A percentile compares a stretch with the other conserved stretches of the same genome.
phyloP scores from a whole-genome alignment of 139 green algal genomes.

The Chlorella sp. region DNA sequence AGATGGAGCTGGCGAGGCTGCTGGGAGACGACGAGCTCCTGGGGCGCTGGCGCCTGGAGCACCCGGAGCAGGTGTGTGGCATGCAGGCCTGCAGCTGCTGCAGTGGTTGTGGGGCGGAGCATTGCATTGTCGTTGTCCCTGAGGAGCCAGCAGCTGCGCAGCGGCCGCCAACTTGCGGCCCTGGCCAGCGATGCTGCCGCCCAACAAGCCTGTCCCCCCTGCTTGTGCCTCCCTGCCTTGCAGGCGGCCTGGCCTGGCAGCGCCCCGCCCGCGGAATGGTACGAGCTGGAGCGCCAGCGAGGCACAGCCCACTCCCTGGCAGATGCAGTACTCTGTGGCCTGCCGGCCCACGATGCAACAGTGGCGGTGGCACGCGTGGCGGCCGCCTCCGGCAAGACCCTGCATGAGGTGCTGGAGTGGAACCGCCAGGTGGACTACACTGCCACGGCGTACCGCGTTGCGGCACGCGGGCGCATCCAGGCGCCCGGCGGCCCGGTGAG shows the following conservation, averaged over 20 bases:
- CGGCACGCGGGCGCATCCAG: conserved; percentile 26
- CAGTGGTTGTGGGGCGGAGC: too few species aligned
- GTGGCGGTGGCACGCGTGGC: conserved; percentile 60
- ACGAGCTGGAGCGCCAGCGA: conserved; percentile 21
- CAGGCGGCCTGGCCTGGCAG: conserved; percentile 18
- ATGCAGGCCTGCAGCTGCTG: not conserved
- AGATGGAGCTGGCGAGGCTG: conserved; percentile 48
- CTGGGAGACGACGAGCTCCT: conserved; percentile 52
- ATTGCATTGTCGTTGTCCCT: too few species aligned
- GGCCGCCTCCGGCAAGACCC: conserved; percentile 45
- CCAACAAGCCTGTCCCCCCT: too few species aligned
- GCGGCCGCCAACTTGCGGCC: not conserved
- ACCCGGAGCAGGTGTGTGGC: conserved; percentile 16
- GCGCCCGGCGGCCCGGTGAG: not conserved
- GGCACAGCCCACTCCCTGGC: conserved; percentile 41
- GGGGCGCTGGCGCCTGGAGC: conserved; percentile 26
- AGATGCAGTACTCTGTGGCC: conserved; percentile 53
- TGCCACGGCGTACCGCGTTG: not conserved
- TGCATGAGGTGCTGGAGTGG: conserved; percentile 43
- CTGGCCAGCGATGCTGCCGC: too few species aligned
- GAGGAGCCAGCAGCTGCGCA: too few species aligned
- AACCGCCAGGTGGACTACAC: conserved; percentile 8
- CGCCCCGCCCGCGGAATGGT: conserved; percentile 18
- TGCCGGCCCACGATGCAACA: conserved; percentile 67
- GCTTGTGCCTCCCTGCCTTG: too few species aligned